Base-by-base conservation (phyloP, 257 asterid genomes). In the Perilla frutescens region DNA sequence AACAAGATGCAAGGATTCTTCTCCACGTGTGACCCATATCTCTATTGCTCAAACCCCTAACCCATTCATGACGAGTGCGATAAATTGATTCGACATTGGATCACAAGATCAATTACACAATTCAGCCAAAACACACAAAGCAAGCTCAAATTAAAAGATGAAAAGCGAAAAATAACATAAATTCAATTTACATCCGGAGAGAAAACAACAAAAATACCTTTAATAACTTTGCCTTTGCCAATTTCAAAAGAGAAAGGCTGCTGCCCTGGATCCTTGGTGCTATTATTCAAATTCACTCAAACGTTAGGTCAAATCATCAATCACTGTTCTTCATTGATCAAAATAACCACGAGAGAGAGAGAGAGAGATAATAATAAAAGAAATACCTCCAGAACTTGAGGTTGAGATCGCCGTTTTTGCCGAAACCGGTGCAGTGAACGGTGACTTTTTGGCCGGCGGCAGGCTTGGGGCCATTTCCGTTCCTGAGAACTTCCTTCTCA, bases 181-280 rank as follows among this genome's bases (percentile, higher is more conserved):
- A 50, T 45, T 29, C 55, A 44, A 36, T 11, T 37, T 6, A 39
- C 2, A 47, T 45, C 57, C 31, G 34, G 11, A n/a, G 47, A 44
- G 40, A 29, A 36, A 34, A 29, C 8, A 2, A 37, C 4, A 26
- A 10, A 60, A 57, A 0, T 86, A 95, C 99, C 99, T 92, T 89
- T 92, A 62, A 95, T 91, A 69, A 95, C 99, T 51, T 77, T 86
- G 68, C 96, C 98, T 71, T 76, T 80, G 45, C 99, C 98, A 77
- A 95, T 84, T 81, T 84, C 83, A 81, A 95, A 95, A 47, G 92
- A 0, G 81, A 95, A 95, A 31, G 99, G 99, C 85, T 80, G 9
- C 91, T 95, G 98, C 53, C 96, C 96, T 20, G 91, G 84, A 87
- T 95, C 98, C 96, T 95, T 95, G 71, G 99, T 95, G 87, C 99